Conservation (phyloP, 1,139 yeast species). For the Hyphopichia wangnamkhiaoensis region DNA sequence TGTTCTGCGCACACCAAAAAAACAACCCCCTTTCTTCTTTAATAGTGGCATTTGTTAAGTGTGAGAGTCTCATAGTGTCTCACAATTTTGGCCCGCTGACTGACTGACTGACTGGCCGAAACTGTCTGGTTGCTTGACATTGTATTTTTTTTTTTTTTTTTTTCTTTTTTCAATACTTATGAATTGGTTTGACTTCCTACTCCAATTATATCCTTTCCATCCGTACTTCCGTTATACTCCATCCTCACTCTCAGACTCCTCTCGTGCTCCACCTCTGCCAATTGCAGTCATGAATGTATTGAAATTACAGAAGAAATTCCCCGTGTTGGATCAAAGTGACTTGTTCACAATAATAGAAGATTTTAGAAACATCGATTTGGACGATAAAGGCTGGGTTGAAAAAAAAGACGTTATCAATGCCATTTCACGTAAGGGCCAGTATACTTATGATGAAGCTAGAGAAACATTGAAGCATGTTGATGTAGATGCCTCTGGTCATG, state of each 20-base stretch:
- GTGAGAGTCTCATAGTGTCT: too few relatives aligned
- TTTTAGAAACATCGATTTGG: conserved; percentile 72
- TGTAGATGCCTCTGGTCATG: conserved; percentile 96
- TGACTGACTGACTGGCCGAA: too few relatives aligned
- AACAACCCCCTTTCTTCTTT: too few relatives aligned
- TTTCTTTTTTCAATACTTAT: neutral
- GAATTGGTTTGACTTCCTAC: neutral
- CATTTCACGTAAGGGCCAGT: conserved; percentile 75
- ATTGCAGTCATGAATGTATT: conserved; percentile 44
- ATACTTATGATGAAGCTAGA: conserved; percentile 88
- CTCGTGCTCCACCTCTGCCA: neutral
- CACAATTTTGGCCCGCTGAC: too few relatives aligned
- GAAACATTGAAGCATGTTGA: conserved; percentile 87
- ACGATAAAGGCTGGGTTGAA: conserved; percentile 95
- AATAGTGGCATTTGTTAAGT: too few relatives aligned
- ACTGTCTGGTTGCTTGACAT: too few relatives aligned
- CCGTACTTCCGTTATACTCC: neutral
- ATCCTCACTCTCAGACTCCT: neutral
- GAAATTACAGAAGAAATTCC: conserved; percentile 75
- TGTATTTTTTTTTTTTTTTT: too few relatives aligned
- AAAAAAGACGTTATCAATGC: conserved; percentile 87
- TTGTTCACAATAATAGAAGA: conserved; percentile 82
- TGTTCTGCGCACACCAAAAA: too few relatives aligned
- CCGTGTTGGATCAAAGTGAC: conserved; percentile 81
- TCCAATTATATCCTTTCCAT: conserved; percentile 1